Base-by-base conservation (phyloP, 352 stramenopile genomes). In the Phytopythium kandeliae region DNA sequence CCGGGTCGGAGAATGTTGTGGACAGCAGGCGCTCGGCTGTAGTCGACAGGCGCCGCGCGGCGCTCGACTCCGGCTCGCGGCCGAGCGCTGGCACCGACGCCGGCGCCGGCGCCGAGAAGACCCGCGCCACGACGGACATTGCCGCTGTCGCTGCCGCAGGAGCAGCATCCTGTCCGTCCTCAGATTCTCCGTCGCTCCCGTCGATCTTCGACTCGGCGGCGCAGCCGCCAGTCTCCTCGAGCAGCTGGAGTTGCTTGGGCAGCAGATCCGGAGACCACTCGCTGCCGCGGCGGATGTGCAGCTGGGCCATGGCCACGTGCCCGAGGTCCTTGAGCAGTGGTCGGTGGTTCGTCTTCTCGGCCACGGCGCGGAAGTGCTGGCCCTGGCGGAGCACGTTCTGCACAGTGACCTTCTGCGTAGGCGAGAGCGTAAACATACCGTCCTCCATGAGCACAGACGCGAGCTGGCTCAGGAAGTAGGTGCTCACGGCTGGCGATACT, bases 381-480 rank as follows among this genome's bases (percentile, higher is more conserved):
- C 78, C 77, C 13, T 67, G 64, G n/a, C 67, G 67, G 25, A 92
- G 48, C 8, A 76, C 74, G 15, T 47, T 47, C 26, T 87, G 67
- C 26, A 89, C 74, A 28, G 81, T 88, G 21, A 34, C 53, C 22
- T 64, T 67, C 44, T 92, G 80, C n/a, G 62, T 47, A 0, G 63
- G 53, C 9, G 67, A 60, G 15, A 92, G 60, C n/a, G 62, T 66
- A 46, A 77, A 79, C 35, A 88, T 64, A 34, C 83, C 80, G 50
- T 92, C 80, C 48, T 86, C 78, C 17, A 86, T 59, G 11, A 92
- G 58, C 36, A 89, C 80, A 0, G 80, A 81, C 11, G 78, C 78
- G 35, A 92, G 56, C 25, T 92, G 80, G 44, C 80, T 92, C 47
- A 88, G 33, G 56, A 92, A 89, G 57, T 89, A 92, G 13, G 71